phyloP scores from a whole-genome alignment of 352 stramenopile genomes.

The Globisporangium polare region DNA sequence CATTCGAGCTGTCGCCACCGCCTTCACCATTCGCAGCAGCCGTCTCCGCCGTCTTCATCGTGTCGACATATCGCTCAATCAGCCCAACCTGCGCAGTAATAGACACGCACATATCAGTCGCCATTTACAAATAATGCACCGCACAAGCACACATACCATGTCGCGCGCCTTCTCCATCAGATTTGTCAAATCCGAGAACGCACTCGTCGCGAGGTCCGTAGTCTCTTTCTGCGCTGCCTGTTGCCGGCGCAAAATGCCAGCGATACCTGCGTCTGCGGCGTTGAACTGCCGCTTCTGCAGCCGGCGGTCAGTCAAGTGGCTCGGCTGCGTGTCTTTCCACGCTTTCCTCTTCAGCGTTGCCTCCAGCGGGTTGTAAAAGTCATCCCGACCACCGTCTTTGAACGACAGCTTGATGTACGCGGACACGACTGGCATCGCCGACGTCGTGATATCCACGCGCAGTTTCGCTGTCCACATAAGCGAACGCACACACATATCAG shows the following conservation, averaged over 20 bases:
- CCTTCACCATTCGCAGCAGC: slow-evolving; percentile 10
- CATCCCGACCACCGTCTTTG: slow-evolving; percentile 79
- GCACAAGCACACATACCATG: slow-evolving; percentile 50
- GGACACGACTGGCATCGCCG: slow-evolving; percentile 32
- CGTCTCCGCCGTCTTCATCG: slow-evolving; percentile 48
- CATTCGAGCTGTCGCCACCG: slow-evolving; percentile 18
- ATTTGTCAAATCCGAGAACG: slow-evolving; percentile 89
- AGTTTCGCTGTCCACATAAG: slow-evolving; percentile 49
- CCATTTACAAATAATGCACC: too few species aligned
- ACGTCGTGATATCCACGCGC: slow-evolving; percentile 57
- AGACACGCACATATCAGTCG: neutral
- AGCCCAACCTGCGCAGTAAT: slow-evolving; percentile 42
- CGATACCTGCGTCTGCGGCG: slow-evolving; percentile 72
- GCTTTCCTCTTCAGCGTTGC: slow-evolving; percentile 60
- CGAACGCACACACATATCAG: neutral
- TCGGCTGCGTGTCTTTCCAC: slow-evolving; percentile 76
- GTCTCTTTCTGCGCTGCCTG: slow-evolving; percentile 80
- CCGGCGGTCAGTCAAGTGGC: slow-evolving; percentile 64
- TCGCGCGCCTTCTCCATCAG: slow-evolving; percentile 90
- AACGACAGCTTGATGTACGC: slow-evolving; percentile 85
- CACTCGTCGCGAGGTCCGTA: slow-evolving; percentile 66
- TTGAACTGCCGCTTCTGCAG: slow-evolving; percentile 81
- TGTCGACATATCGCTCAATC: slow-evolving; percentile 90
- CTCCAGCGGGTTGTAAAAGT: slow-evolving; percentile 78
- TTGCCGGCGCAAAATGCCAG: slow-evolving; percentile 74